phyloP scores from a whole-genome alignment of 176 grass and related monocot genomes.

The Bromus sterilis region DNA sequence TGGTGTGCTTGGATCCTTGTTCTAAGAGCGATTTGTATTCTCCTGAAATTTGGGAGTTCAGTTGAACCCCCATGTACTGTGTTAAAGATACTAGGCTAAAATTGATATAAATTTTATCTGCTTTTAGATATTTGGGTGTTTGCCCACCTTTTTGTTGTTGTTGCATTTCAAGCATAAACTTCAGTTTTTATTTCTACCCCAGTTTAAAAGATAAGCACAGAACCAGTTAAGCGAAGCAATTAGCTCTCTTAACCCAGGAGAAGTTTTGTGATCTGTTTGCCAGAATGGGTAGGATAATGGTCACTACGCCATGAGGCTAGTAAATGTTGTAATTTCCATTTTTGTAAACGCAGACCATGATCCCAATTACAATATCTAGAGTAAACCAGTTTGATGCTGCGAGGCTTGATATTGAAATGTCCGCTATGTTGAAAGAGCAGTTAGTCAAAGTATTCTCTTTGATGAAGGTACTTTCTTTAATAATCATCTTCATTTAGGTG shows the following conservation, averaged over 20 bases:
- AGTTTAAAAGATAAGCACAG: not conserved
- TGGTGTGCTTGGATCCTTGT: not conserved
- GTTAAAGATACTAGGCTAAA: not conserved
- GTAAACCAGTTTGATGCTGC: constrained; percentile 97
- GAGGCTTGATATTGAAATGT: constrained; percentile 89
- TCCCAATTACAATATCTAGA: constrained; percentile 78
- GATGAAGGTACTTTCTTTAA: constrained; percentile 68
- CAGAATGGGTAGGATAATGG: not conserved
- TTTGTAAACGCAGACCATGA: constrained; percentile 37
- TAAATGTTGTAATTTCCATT: not conserved
- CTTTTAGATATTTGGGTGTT: not conserved
- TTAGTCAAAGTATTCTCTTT: constrained; percentile 91
- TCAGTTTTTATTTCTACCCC: not conserved
- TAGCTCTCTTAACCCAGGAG: not conserved
- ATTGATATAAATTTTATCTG: not conserved
- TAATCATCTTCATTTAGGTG: not conserved
- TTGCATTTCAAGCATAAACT: not conserved
- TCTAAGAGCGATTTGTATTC: not conserved
- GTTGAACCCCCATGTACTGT: not conserved
- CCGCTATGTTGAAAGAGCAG: constrained; percentile 97
- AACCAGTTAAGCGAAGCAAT: not conserved
- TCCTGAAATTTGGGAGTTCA: not conserved
- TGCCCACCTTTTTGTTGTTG: not conserved
- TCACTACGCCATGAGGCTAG: not conserved
- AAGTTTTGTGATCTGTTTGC: not conserved